Evolutionary conservation across 179 eudicot species (phyloP), one percentile per base, ranked within the genome.

Genomic region (Nepenthes alata): DNA sequence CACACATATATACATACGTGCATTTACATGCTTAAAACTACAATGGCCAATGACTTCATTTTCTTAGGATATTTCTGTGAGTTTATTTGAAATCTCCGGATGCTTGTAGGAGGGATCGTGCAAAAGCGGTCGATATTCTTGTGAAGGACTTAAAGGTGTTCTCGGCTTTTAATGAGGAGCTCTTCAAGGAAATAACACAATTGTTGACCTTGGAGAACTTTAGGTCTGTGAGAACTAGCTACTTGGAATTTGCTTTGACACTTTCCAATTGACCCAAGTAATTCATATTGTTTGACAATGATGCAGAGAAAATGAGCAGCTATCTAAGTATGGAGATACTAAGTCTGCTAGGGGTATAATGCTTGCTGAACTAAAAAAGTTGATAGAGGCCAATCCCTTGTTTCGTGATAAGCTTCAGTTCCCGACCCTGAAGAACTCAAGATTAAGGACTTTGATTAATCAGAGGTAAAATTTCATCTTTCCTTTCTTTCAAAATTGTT

Each of bases 121-220:
- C 77, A 25, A 78, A 78, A 64, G 82, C 79, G 35, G 82, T 72
- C 36, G 82, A 78, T n/a, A 78, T 78, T 57, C 79, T 78, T 37
- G 79, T 78, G 51, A 78, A 78, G 75, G 82, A 78, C 71, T 69
- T 78, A 47, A 78, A 78, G 67, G 82, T 75, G 60, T 78, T 78
- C 69, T 75, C 79, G 5, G 79, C 82, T 39, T 78, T 78, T 62
- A 78, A 75, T 15, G 79, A 78, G 54, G 82, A 75, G 45, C 82
- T 78, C 45, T 78, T 78, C 58, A 78, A 78, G 70, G 82, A 78
- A 66, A 78, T 78, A 66, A 78, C 82, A 0, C 70, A 62, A 35
- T 57, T 78, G 25, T 65, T 78, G 61, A 78, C 82, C 39, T 60
- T 78, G 75, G 82, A 78, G 5, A 75, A 78, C 63, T 78, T 78